A percentile compares a stretch with the other conserved stretches of the same genome.
Conservation (phyloP, 2,329 filamentous ascomycete genomes). For the Colletotrichum tanaceti region DNA sequence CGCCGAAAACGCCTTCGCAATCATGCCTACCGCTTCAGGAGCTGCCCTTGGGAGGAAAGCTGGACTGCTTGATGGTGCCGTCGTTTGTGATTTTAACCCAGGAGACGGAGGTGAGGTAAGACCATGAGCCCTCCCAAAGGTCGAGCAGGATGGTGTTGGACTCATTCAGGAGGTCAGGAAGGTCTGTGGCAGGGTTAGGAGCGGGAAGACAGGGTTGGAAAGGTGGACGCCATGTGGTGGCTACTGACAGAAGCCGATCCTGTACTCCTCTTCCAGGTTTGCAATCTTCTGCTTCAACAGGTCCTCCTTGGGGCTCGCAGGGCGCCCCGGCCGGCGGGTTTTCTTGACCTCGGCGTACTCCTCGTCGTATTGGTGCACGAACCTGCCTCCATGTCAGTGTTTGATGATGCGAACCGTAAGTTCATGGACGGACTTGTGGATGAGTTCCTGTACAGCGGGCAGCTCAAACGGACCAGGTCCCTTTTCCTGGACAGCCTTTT, state of each 20-base stretch:
- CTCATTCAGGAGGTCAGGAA: slow-evolving; percentile 79
- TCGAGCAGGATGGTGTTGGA: slow-evolving; percentile 74
- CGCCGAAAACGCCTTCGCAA: slow-evolving; percentile 33
- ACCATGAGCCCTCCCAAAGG: slow-evolving; percentile 87
- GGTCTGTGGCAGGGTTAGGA: slow-evolving; percentile 36
- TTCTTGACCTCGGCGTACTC: slow-evolving; percentile 75
- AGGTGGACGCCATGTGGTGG: not conserved
- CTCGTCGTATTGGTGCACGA: slow-evolving; percentile 76
- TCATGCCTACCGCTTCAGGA: slow-evolving; percentile 37
- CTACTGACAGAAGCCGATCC: slow-evolving; percentile 80
- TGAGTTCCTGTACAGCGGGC: slow-evolving; percentile 69
- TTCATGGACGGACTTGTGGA: slow-evolving; percentile 65
- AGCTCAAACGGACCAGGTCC: slow-evolving; percentile 62
- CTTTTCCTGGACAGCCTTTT: slow-evolving; percentile 70
- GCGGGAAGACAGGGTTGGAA: not conserved
- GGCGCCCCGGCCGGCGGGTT: slow-evolving; percentile 80
- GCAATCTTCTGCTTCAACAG: slow-evolving; percentile 78
- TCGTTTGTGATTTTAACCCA: slow-evolving; percentile 79
- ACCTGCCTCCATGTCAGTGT: slow-evolving; percentile 59
- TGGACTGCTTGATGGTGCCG: slow-evolving; percentile 74
- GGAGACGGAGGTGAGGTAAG: slow-evolving; percentile 77
- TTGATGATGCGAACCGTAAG: not conserved
- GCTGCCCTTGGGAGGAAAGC: slow-evolving; percentile 74
- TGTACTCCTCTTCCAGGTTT: slow-evolving; percentile 81
- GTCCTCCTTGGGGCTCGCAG: slow-evolving; percentile 81